These are phyloP conservation scores for Aspergillus clavatus DNA, from an alignment of 2,329 filamentous ascomycete species.

Conservation along the genomic window DNA sequence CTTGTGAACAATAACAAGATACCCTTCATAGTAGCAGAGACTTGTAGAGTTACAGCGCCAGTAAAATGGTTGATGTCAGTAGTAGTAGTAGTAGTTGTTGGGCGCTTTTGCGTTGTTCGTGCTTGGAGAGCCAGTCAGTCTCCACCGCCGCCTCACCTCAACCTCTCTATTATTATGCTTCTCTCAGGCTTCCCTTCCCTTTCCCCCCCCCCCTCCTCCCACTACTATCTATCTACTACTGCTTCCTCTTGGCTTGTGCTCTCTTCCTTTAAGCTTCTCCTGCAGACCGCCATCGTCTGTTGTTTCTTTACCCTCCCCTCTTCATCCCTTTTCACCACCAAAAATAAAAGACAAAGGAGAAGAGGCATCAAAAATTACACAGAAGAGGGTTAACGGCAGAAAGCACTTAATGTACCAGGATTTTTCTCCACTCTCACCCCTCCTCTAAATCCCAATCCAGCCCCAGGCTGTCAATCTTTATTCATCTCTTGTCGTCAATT, in stretches of 20 bases:
- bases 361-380: too few relatives aligned
- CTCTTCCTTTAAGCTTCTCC: slow-evolving; percentile 3
- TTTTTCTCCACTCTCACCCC: slow-evolving; percentile 7
- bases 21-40: too few relatives aligned
- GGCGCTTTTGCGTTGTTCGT: not conserved
- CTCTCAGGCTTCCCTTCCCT: slow-evolving; percentile 10
- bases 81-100: too few relatives aligned
- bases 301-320: slow-evolving; percentile 7
- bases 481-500: too few relatives aligned
- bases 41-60: not conserved
- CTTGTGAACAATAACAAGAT: too few relatives aligned
- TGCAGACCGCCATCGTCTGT: slow-evolving; percentile 8
- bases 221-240: slow-evolving; percentile 3
- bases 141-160: slow-evolving; percentile 11
- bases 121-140: slow-evolving; percentile 2
- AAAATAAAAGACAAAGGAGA: slow-evolving; percentile 1
- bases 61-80: slow-evolving; percentile 20
- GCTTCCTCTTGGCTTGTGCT: slow-evolving; percentile 7
- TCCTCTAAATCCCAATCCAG: slow-evolving; percentile 10
- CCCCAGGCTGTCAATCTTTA: slow-evolving; percentile 22
- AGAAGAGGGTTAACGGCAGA: slow-evolving; percentile 2
- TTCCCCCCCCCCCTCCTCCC: slow-evolving; percentile 1
- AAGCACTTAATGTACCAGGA: slow-evolving; percentile 9
- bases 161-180: slow-evolving; percentile 15
- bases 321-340: not conserved